These are phyloP conservation scores for Peronosclerospora sorghi DNA, from an alignment of 352 stramenopile species.

Conservation along the genomic window DNA sequence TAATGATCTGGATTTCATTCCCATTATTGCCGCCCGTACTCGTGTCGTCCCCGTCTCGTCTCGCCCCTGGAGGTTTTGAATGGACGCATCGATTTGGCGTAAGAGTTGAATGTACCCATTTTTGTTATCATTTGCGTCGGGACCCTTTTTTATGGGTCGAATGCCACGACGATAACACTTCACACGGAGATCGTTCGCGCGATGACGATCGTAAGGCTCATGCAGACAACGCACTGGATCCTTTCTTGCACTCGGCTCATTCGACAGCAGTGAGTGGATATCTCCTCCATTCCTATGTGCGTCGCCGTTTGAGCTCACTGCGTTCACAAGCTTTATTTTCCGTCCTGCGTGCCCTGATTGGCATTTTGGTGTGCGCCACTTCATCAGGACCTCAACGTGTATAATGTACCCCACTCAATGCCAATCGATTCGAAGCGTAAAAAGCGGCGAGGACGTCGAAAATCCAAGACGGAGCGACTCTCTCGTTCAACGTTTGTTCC, in stretches of 20 bases:
- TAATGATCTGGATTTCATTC: conserved; percentile 13
- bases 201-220: conserved; percentile 68
- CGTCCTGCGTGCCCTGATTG: too few relatives aligned
- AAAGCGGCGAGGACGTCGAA: conserved; percentile 27
- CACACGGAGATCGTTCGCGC: conserved; percentile 58
- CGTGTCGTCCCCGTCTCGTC: conserved; percentile 12
- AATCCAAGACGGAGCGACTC: conserved; percentile 45
- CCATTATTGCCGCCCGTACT: conserved; percentile 2
- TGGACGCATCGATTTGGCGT: conserved; percentile 41
- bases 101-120: conserved; percentile 64
- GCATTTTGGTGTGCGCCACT: too few relatives aligned
- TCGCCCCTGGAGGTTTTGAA: conserved; percentile 9
- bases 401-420: too few relatives aligned
- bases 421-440: too few relatives aligned
- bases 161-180: conserved; percentile 72
- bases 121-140: conserved; percentile 81
- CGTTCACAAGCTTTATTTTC: too few relatives aligned
- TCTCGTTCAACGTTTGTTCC: conserved; percentile 3
- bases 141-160: conserved; percentile 71
- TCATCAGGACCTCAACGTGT: too few relatives aligned
- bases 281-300: conserved; percentile 38
- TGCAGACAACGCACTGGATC: conserved; percentile 26
- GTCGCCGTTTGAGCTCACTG: conserved; percentile 21
- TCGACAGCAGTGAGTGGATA: conserved; percentile 62
- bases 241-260: conserved; percentile 16